Evolutionary conservation across 2,329 filamentous ascomycete species (phyloP), one percentile per base, ranked within the genome.

Genomic region (Calonectria pteridis): DNA sequence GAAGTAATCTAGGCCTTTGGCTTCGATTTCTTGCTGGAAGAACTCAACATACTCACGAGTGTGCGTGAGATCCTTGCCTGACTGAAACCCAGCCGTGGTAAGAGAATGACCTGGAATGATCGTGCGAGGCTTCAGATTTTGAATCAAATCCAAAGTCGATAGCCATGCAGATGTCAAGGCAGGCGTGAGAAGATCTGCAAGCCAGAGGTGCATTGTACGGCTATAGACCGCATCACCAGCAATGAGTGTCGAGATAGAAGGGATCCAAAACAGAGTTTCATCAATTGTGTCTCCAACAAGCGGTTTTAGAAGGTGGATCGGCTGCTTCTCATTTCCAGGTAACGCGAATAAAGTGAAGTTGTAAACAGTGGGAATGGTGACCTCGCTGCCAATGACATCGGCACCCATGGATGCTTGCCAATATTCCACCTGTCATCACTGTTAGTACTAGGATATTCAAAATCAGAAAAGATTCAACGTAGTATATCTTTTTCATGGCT

Each of bases 261-360:
- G 74, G 14, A 76, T 73, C 72, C 74, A 76, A 50, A 76, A 76
- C 13, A 76, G 23, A 20, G 69, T 74, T 28, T 74, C 69, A 29
- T 76, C 72, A 9, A 76, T 71, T 6, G 72, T 70, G n/a, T 76
- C 74, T 18, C 69, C 72, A 20, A 59, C 68, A 2, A 76, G 65
- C 11, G 74, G 74, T 29, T 55, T 72, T 3, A 76, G 10, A 14
- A 76, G 66, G n/a, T 72, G 64, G 14, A 76, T 71, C 1, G 72
- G 69, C 4, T 49, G 16, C 11, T 67, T 40, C 40, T 76, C 72
- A 43, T 76, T 66, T 6, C 69, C 72, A 31, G 73, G 73, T 20
- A 74, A 40, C 6, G 71, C 67, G 59, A 75, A 75, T n/a, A 75
- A 74, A 2, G 73, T 63, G 33, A 72, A 75, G 65, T 75, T 62